Percentiles rank a stretch among this genome's conserved stretches.
phyloP scores from a whole-genome alignment of 75 land plant species.

The Azolla pinnata region DNA sequence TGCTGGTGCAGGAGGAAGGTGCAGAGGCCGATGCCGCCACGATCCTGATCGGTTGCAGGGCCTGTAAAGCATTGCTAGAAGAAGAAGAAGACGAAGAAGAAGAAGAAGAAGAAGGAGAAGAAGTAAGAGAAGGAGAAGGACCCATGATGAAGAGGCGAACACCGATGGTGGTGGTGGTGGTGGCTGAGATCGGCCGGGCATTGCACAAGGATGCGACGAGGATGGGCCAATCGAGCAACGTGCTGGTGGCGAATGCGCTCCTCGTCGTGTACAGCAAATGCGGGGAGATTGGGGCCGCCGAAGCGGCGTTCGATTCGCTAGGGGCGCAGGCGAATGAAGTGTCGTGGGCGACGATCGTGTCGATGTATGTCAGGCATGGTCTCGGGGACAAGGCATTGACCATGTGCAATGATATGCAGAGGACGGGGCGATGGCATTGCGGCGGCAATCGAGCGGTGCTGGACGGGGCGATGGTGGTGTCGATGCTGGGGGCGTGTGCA shows the following conservation, averaged over 20 bases:
- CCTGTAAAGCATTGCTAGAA: conserved; percentile 1
- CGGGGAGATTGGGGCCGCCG: conserved; percentile 7
- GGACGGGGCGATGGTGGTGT: no score
- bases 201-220: no score
- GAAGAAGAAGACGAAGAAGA: no score
- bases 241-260: conserved; percentile 8
- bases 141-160: no score
- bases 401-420: neutral
- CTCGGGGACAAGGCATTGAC: neutral
- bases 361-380: conserved; percentile 13
- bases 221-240: neutral
- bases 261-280: conserved; percentile 19
- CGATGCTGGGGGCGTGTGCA: neutral
- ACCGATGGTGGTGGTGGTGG: neutral
- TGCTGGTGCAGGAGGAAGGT: no score
- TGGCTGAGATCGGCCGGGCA: neutral
- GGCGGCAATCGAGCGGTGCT: neutral
- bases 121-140: neutral
- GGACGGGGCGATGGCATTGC: neutral
- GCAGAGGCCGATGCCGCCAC: conserved; percentile 34
- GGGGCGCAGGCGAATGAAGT: conserved; percentile 10
- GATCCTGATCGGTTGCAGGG: conserved; percentile 22
- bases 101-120: no score
- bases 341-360: conserved; percentile 21
- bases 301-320: conserved; percentile 6